Percentiles rank a stretch among this genome's conserved stretches.
These are phyloP conservation scores for Phytophthora rubi DNA, from an alignment of 352 stramenopile species.

Conservation along the genomic window DNA sequence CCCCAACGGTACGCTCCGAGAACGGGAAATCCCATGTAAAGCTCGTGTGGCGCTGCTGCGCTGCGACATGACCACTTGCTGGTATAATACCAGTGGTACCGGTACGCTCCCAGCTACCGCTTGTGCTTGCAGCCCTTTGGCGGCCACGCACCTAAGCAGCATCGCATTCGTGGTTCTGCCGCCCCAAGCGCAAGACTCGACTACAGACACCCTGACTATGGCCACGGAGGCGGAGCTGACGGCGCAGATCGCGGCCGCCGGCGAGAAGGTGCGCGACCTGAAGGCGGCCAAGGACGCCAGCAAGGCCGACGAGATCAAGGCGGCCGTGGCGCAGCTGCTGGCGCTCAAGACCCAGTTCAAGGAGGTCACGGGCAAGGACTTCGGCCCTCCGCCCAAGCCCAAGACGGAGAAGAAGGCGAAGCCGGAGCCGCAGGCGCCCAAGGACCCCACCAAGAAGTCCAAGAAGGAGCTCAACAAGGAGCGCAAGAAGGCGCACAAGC, in stretches of 20 bases:
- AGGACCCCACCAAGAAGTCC: conserved; percentile 73
- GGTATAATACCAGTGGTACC: not conserved
- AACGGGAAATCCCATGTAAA: not conserved
- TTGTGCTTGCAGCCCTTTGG: not conserved
- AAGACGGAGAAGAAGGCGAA: conserved; percentile 72
- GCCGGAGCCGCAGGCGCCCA: conserved; percentile 21
- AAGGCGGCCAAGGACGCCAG: conserved; percentile 64
- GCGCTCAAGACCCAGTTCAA: conserved; percentile 85
- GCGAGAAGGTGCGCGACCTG: conserved; percentile 74
- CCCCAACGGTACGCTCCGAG: not conserved
- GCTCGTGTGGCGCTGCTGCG: not conserved
- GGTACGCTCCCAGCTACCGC: conserved; percentile 22
- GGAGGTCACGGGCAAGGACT: conserved; percentile 74
- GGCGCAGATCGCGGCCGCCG: conserved; percentile 65
- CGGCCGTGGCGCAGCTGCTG: conserved; percentile 62
- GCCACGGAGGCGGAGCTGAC: conserved; percentile 64
- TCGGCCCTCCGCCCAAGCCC: conserved; percentile 62
- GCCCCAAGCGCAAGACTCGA: conserved; percentile 20
- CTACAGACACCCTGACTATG: conserved; percentile 22
- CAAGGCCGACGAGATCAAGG: conserved; percentile 58
- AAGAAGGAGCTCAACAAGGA: conserved; percentile 93
- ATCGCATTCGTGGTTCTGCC: conserved; percentile 45
- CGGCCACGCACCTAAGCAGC: conserved; percentile 2
- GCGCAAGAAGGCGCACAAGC: conserved; percentile 86
- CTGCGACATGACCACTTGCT: not conserved